Percentiles rank a stretch among this genome's conserved stretches.
phyloP scores from a whole-genome alignment of 306 rosid genomes.

The Cucumis sativus region DNA sequence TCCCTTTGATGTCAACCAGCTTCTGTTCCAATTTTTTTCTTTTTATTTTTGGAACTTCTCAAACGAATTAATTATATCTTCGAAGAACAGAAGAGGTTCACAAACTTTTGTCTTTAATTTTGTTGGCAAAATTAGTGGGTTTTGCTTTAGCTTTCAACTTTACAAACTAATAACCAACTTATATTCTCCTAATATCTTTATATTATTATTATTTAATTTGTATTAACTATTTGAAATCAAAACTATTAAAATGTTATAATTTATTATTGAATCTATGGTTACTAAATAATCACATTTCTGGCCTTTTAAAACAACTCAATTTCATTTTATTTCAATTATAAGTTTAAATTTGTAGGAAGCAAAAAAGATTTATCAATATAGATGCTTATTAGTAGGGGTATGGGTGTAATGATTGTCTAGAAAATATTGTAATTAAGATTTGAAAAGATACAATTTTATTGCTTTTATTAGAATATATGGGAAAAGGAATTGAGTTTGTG shows the following conservation, averaged over 20 bases:
- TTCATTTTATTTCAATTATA: too few species aligned
- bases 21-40: not conserved
- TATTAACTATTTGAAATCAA: too few species aligned
- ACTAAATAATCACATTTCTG: too few species aligned
- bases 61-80: not conserved
- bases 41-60: not conserved
- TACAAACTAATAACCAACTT: not conserved
- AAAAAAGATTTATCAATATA: too few species aligned
- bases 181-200: not conserved
- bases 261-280: too few species aligned
- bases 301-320: too few species aligned
- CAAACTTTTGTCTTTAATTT: not conserved
- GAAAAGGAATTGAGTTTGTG: not conserved
- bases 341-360: too few species aligned
- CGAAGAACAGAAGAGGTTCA: not conserved
- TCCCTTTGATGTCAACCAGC: not conserved
- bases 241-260: too few species aligned
- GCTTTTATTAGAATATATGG: not conserved
- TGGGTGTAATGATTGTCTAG: not conserved
- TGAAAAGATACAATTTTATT: not conserved
- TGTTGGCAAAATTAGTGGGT: slow-evolving; percentile 1
- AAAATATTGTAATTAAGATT: not conserved
- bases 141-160: not conserved
- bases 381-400: too few species aligned
- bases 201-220: not conserved